Evolutionary conservation across 164 flowering plant species (phyloP), one percentile per base, ranked within the genome.

Genomic region (Vitis riparia): DNA sequence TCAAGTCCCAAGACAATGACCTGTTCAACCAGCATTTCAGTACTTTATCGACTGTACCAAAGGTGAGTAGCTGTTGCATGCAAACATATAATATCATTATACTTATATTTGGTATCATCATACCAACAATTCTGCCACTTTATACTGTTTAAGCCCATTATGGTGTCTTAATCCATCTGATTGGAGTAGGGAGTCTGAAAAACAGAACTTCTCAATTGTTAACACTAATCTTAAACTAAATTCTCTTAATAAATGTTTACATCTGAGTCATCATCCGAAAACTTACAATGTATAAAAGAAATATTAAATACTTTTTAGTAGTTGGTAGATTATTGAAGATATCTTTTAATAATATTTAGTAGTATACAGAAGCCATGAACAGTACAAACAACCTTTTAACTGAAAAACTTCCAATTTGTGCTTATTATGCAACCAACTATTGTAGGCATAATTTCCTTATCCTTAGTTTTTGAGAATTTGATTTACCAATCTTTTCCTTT

Each of bases 1-100:
- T 3, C 37, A 59, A 58, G 32, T 63, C 52, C 66, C 78, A 75
- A 69, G 74, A 62, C 9, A 65, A 63, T 73, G 81, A 77, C 59
- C 63, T 83, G 68, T 83, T 83, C 67, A 72, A 62, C 65, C 77
- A 68, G 69, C 81, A 84, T 59, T 82, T 80, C 65, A 76, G 82
- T 72, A 84, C 77, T 64, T 68, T 88, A 71, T 86, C 89, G 32
- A 69, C 79, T 23, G 32, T 57, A 49, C 59, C 62, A 59, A 82
- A 84, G 85, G 89, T 87, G 55, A 51, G 80, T 55, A 50, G 62
- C 65, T 59, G 44, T 37, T 16, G n/a, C 60, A 62, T 62, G 49
- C 11, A 29, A 30, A n/a, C 12, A 30, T 55, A 59, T 37, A 3
- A 11, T 27, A 16, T 27, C 1, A 62, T n/a, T 47, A 62, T 62